phyloP scores from a whole-genome alignment of 2,329 filamentous ascomycete genomes.

The Hymenoscyphus scutula region DNA sequence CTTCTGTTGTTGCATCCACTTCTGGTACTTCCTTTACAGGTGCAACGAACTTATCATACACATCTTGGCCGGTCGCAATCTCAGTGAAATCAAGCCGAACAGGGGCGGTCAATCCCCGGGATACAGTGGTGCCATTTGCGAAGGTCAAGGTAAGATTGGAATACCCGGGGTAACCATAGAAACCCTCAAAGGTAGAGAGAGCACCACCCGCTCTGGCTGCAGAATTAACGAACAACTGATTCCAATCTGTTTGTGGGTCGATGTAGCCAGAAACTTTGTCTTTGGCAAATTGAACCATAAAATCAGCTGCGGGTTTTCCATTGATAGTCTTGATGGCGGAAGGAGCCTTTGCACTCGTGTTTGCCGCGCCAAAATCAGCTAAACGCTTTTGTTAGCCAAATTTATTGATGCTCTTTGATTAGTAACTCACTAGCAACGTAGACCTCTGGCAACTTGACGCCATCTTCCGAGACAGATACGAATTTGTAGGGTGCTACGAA shows the following conservation, averaged over 20 bases:
- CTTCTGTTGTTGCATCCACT: not conserved
- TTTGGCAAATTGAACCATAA: not conserved
- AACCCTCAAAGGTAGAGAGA: not conserved
- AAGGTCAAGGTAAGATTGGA: constrained; percentile 35
- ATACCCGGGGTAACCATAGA: not conserved
- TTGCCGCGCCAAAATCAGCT: not conserved
- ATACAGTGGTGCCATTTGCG: constrained; percentile 37
- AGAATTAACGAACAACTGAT: not conserved
- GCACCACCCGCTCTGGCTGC: not conserved
- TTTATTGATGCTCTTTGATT: not conserved
- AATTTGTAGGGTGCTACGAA: constrained; percentile 2
- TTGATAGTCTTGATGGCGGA: constrained; percentile 6
- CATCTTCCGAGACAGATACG: constrained; percentile 17
- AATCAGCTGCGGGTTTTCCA: constrained; percentile 7
- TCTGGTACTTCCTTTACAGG: not conserved
- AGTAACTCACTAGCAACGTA: constrained; percentile 7
- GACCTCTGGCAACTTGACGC: constrained; percentile 14
- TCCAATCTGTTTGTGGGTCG: constrained; percentile 11
- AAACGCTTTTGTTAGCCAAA: not conserved
- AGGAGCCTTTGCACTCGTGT: not conserved
- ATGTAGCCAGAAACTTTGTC: not conserved
- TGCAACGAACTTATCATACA: constrained; percentile 4
- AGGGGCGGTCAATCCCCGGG: not conserved
- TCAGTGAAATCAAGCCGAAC: not conserved
- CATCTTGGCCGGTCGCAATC: constrained; percentile 15